Evolutionary conservation across 1,284 basidiomycete genomes (phyloP).

Genomic region (Austroboletus niveus): DNA sequence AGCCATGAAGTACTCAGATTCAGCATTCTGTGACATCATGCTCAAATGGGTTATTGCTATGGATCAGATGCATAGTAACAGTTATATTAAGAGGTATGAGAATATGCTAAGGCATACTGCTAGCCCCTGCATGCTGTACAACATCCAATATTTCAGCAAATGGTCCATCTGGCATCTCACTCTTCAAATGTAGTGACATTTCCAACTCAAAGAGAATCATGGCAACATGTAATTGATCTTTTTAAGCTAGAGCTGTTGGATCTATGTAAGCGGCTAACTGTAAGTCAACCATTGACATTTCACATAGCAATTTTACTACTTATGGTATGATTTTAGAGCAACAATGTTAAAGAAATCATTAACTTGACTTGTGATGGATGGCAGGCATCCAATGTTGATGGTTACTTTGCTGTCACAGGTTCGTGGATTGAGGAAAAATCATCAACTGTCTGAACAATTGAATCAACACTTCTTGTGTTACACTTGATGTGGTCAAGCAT

Average conservation of each 20-base stretch:
- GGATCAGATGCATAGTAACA: too few species aligned
- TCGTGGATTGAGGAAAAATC: constrained; percentile 16
- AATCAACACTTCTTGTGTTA: constrained; percentile 3
- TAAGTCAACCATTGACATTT: too few species aligned
- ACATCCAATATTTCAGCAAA: constrained; percentile 12
- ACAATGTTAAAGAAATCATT: background rate
- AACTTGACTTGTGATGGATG: constrained; percentile 20
- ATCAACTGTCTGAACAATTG: background rate
- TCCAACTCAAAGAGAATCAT: constrained; percentile 4
- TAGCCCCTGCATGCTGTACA: too few species aligned
- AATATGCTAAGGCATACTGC: too few species aligned
- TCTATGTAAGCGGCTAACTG: background rate
- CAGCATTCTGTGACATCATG: too few species aligned
- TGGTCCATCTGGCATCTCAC: constrained; percentile 25
- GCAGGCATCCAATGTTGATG: constrained; percentile 15
- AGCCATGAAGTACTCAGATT: too few species aligned
- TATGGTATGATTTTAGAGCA: too few species aligned
- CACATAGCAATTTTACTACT: too few species aligned
- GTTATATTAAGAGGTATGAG: too few species aligned
- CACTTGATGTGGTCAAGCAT: too few species aligned
- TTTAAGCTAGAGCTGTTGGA: constrained; percentile 1
- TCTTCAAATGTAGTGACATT: constrained; percentile 19
- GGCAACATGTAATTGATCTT: background rate
- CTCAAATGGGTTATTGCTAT: too few species aligned
- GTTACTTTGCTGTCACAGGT: constrained; percentile 17